Evolutionary conservation across 495 filamentous ascomycete species (phyloP), one percentile per base, ranked within the genome.

Genomic region (Mycothermus thermophilus): DNA sequence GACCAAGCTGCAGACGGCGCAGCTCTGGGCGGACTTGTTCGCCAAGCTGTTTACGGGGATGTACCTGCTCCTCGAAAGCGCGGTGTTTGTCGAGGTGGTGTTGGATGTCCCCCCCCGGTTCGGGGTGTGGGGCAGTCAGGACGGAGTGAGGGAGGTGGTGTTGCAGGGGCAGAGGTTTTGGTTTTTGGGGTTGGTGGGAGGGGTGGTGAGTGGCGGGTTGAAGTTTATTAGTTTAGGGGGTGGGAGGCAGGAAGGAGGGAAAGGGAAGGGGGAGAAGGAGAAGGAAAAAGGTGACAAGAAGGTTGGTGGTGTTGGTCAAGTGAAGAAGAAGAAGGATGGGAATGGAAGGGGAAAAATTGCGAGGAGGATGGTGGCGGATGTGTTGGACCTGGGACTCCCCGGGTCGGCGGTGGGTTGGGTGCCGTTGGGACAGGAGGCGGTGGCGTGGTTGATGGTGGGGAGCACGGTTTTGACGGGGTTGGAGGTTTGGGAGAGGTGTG

Each of bases 111-210:
- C 63, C 36, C 61, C n/a, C n/a, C n/a, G 62, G 18, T 45, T 77
- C 4, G 39, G 46, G 17, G 28, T 52, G 20, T 66, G 52, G 54
- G 50, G 56, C 0, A 26, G 41, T 22, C 23, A 6, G 15, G 49
- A 48, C 9, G 24, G 13, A n/a, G 48, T 46, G 13, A 31, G 15
- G 40, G 21, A 7, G 18, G 3, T 64, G 25, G 41, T 52, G 17
- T 33, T 66, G n/a, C 71, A 80, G 43, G 74, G 62, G 3, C 73
- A 77, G 48, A 60, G 67, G 35, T 75, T 77, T 46, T 81, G 77
- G 77, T 71, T 79, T 35, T 71, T 73, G 37, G 62, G 65, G 0
- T 45, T 81, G 3, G 48, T 53, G 2, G 59, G 57, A 33, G 59
- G 47, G 20, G 40, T 49, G 0, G 21, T 45, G 0, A 38, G 37